Base-by-base conservation (phyloP, 192 early-diverging fungal species). In the Coemansia sp. region DNA sequence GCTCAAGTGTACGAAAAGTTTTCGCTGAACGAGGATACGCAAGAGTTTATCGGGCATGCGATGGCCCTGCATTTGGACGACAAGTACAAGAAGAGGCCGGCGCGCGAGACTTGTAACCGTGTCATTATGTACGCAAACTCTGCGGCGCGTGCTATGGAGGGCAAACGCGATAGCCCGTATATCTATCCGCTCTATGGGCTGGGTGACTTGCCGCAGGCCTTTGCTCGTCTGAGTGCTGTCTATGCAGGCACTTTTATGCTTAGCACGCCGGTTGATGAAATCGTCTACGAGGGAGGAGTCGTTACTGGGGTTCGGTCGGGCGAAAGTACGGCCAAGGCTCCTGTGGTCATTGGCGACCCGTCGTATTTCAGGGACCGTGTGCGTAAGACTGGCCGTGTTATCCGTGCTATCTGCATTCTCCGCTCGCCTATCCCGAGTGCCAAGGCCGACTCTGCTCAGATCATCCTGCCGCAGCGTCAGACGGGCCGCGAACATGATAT, bases 181-280 rank as follows among this genome's bases (percentile, higher is more conserved):
- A 94, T 99, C 69, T 99, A 99, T 81, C 98, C 96, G 60, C 83
- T 94, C 62, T 97, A 96, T 62, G 98, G 98, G 46, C 85, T 99
- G 52, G 96, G 96, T 58, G 98, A 99, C 66, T 79, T 99, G 32
- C 96, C 98, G 40, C 98, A 99, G 82, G 88, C 92, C 27, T 99
- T 99, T 84, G 95, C 98, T 58, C 84, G 94, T 53, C 80, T 99
- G 66, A 92, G 90, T 75, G 98, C 98, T 36, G 92, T 99, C 60
- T 99, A 98, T 65, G 95, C 96, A 15, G 98, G 96, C 65, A 99
- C 98, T 17, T 99, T 98, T 82, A 99, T 99, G 98, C 84, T 99
- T 33, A 88, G 87, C 72, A 95, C 93, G 70, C 83, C 86, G 48
- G 87, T 95, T 34, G 94, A 98, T 46, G 92, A 97, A 76, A 85